Percentiles rank a stretch among this genome's conserved stretches.
These are phyloP conservation scores for Rehmannia glutinosa DNA, from an alignment of 257 asterid species.

Conservation along the genomic window DNA sequence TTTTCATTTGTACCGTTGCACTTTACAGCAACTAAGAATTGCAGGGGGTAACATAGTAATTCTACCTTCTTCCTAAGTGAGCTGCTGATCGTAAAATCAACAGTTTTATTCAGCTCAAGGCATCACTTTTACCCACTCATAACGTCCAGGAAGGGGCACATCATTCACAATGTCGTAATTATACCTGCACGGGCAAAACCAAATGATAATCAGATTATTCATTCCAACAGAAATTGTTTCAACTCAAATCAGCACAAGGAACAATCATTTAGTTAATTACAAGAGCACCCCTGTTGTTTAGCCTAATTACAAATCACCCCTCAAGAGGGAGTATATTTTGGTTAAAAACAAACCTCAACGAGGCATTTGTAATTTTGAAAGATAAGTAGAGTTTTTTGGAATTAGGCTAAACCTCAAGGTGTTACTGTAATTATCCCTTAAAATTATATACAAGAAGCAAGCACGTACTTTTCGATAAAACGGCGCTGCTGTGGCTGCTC, in stretches of 20 bases:
- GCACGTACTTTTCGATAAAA: constrained; percentile 58
- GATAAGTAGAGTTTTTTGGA: too few relatives aligned
- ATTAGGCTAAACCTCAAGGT: not conserved
- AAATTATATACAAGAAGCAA: not conserved
- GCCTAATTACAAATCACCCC: too few relatives aligned
- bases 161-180: constrained; percentile 43
- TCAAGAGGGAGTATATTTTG: too few relatives aligned
- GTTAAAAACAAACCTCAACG: too few relatives aligned
- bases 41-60: constrained; percentile 18
- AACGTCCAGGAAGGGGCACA: constrained; percentile 45
- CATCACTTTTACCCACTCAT: constrained; percentile 43
- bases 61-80: constrained; percentile 21
- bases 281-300: too few relatives aligned
- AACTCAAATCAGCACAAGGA: too few relatives aligned
- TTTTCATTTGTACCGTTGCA: constrained; percentile 17
- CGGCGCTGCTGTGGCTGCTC: constrained; percentile 52
- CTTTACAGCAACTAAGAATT: constrained; percentile 22
- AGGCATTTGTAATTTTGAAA: too few relatives aligned
- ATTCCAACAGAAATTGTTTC: too few relatives aligned
- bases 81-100: constrained; percentile 1
- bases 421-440: not conserved
- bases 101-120: constrained; percentile 24
- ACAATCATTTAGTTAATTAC: too few relatives aligned
- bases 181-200: constrained; percentile 41
- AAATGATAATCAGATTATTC: not conserved